Base-by-base conservation (phyloP, 176 grass and related monocot species). In the Paspalum notatum region DNA sequence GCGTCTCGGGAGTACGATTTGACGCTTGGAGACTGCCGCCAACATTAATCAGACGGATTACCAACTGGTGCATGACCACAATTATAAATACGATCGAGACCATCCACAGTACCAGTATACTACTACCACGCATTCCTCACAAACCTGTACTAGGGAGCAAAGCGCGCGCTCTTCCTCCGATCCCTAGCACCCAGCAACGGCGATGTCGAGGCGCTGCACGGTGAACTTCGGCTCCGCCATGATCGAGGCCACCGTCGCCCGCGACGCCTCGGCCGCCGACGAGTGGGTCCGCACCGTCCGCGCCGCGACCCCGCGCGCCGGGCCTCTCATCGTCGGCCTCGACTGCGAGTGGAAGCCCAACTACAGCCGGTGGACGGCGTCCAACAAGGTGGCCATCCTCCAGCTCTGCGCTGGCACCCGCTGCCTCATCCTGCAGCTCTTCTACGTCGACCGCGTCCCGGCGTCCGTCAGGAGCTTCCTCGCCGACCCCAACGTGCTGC, bases 331-430 rank as follows among this genome's bases (percentile, higher is more conserved):
- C 32, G 91, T 88, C 42, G 85, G 88, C 15, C 85, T 94, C 17
- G 82, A 91, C 83, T 91, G 88, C 69, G 75, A 94, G 63, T 94
- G 88, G 85, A 90, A 82, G 37, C 87, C 81, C 41, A 62, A 82
- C 52, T 18, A 62, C 72, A 0, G 7, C 17, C 11, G 37, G 0
- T 75, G 71, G 73, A 67, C 18, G n/a, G 56, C 54, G 25, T 76
- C 86, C 74, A 85, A 62, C 74, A 85, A 62, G 74, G 87, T 94
- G 12, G 85, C 85, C 22, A 39, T 86, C 52, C 85, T 91, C 18
- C 85, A 91, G 82, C 85, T 90, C 67, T 91, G 91, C 81, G 58
- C 68, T 12, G 88, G 73, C 60, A 50, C 48, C 9, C 61, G 40
- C 58, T 93, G 91, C 91, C 86, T 93, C 70, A 17, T 91, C 40